Percentiles rank a stretch among this genome's conserved stretches.
These are phyloP conservation scores for Ananas comosus DNA, from an alignment of 176 grass and related monocot species.

Conservation along the genomic window DNA sequence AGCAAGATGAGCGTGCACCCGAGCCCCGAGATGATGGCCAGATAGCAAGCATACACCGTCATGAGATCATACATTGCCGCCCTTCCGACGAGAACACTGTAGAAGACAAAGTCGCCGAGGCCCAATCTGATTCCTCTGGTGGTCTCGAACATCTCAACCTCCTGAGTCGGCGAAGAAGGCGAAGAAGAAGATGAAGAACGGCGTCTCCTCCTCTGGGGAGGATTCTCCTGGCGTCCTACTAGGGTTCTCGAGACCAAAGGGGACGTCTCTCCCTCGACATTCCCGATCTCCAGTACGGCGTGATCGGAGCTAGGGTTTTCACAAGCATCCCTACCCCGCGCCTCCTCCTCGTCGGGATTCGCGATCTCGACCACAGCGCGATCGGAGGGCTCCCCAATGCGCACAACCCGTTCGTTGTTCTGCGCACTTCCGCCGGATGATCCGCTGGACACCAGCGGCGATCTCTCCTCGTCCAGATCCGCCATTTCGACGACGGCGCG, in stretches of 20 bases:
- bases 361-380: neutral
- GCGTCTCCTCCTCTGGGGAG: conserved; percentile 9
- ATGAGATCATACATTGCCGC: conserved; percentile 98
- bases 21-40: conserved; percentile 90
- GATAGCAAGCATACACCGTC: conserved; percentile 99
- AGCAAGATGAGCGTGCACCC: conserved; percentile 97
- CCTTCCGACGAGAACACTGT: conserved; percentile 90
- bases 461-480: neutral
- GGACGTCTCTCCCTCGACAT: conserved; percentile 11
- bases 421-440: neutral
- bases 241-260: conserved; percentile 7
- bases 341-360: neutral
- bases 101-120: conserved; percentile 94
- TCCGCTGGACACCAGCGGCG: neutral
- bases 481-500: neutral
- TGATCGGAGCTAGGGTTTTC: conserved; percentile 6
- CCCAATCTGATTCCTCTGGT: conserved; percentile 86
- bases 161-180: conserved; percentile 18
- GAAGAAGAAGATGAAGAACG: conserved; percentile 2
- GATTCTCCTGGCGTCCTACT: conserved; percentile 10
- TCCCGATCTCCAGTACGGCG: conserved; percentile 4
- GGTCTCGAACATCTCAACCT: conserved; percentile 62
- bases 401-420: no score
- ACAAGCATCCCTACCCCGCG: neutral
- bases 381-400: neutral